Conservation (phyloP, 768 basidiomycete species). For the Gloeophyllum trabeum region DNA sequence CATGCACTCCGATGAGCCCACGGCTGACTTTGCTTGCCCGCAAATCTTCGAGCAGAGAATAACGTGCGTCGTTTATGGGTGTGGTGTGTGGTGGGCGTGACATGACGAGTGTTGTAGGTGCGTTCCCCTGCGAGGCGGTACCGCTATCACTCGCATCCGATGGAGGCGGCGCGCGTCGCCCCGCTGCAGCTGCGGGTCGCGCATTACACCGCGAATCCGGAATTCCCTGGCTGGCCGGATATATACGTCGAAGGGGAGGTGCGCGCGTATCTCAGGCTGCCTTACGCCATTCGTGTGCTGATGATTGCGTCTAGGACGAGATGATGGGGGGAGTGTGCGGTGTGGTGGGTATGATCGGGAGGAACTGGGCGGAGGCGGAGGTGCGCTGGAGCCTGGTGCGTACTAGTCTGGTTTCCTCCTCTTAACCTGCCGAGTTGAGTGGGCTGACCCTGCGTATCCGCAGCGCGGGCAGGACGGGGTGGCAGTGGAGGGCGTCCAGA, state of each 20-base stretch:
- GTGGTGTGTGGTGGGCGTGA: neutral
- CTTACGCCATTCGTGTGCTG: no score
- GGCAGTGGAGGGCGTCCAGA: constrained; percentile 44
- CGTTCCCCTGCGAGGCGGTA: constrained; percentile 11
- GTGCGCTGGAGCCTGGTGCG: constrained; percentile 42
- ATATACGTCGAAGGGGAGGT: constrained; percentile 38
- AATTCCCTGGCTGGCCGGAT: constrained; percentile 27
- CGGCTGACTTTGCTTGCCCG: no score
- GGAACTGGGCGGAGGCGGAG: constrained; percentile 34
- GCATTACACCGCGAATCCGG: constrained; percentile 14
- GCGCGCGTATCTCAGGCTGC: constrained; percentile 25
- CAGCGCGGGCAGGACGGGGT: constrained; percentile 27
- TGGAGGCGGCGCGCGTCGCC: constrained; percentile 41
- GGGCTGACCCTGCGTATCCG: neutral
- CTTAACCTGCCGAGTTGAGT: no score
- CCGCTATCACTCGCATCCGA: constrained; percentile 18
- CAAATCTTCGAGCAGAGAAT: no score
- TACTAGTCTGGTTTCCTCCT: neutral
- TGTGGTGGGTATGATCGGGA: constrained; percentile 34
- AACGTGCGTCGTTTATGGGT: no score
- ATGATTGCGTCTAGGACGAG: no score
- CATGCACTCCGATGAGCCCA: no score
- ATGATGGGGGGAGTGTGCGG: constrained; percentile 30
- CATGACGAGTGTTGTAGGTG: neutral
- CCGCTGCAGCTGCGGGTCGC: constrained; percentile 33